These are phyloP conservation scores for Tuber microsphaerosporum DNA, from an alignment of 495 filamentous ascomycete species.

Conservation along the genomic window DNA sequence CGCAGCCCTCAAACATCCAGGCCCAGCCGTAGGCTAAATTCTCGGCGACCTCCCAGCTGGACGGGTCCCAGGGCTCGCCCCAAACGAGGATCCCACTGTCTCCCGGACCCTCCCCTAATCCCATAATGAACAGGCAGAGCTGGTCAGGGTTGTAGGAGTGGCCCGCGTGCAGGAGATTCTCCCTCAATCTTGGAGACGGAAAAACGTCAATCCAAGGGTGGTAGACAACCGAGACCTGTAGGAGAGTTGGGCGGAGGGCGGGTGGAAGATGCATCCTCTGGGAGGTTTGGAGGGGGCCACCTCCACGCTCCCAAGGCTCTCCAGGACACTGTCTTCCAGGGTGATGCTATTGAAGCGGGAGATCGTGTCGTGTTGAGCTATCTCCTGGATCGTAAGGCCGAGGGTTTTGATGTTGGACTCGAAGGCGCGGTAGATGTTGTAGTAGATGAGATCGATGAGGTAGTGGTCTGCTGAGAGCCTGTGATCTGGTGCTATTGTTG, in stretches of 20 bases:
- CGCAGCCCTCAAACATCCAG: conserved; percentile 45
- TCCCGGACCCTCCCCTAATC: conserved; percentile 31
- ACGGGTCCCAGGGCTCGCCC: conserved; percentile 45
- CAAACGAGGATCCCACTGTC: conserved; percentile 45
- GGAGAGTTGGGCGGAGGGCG: conserved; percentile 47
- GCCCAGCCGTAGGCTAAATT: conserved; percentile 45
- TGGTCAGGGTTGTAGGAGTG: conserved; percentile 45
- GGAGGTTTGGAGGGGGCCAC: not conserved
- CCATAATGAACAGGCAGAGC: conserved; percentile 48
- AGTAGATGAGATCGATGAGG: conserved; percentile 24
- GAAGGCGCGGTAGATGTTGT: conserved; percentile 25
- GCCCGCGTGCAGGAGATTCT: conserved; percentile 47
- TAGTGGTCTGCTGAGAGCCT: conserved; percentile 11
- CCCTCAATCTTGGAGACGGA: conserved; percentile 49
- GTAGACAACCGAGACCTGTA: conserved; percentile 46
- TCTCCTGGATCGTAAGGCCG: conserved; percentile 10
- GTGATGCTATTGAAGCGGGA: conserved; percentile 18
- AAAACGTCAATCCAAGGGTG: conserved; percentile 53
- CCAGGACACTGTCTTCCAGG: conserved; percentile 12
- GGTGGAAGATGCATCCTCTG: conserved; percentile 36
- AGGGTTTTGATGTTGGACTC: conserved; percentile 17
- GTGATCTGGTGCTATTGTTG: not conserved
- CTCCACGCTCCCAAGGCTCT: not conserved
- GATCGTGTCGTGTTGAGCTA: conserved; percentile 14
- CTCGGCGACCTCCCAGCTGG: conserved; percentile 48